Evolutionary conservation across 208 protist genomes (phyloP), one percentile per base, ranked within the genome.

Genomic region (Trypanosomatidae sp.): DNA sequence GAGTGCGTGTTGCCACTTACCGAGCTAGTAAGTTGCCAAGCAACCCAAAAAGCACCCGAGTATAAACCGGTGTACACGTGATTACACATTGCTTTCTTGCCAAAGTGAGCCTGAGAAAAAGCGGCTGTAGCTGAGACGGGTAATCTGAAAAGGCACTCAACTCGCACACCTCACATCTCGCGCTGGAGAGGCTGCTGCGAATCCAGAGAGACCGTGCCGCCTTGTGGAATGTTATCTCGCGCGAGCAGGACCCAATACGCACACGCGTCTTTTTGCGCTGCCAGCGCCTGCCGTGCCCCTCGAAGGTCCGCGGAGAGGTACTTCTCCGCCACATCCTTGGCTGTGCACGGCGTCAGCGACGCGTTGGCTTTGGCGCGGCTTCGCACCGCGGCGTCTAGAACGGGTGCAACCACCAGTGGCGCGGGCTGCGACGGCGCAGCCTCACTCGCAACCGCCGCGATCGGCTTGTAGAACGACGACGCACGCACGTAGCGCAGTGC

Each of bases 281-380:
- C 3, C 22, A 84, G 56, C 5, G 59, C 59, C 69, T 84, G 80
- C 7, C 80, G 70, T 10, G 68, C 80, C 30, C 80, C 80, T 8
- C 55, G 56, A 10, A 84, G n/a, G 71, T 66, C 75, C 33, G 41
- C 50, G 12, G 19, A 25, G 58, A 77, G 62, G 62, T 74, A 74
- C 33, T 52, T 66, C 64, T 73, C 55, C 64, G 13, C 50, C 25
- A 79, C 69, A 8, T 46, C 62, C 68, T 74, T 84, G 41, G 67
- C 70, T 5, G 69, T 79, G 47, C 53, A 60, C 5, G 52, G 15
- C 30, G 52, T 50, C 19, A 79, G 64, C 43, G 62, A 7, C 10
- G 41, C 49, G 12, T 72, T 73, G 7, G 43, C n/a, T 6, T 58
- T 56, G 28, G 6, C 15, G 2, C 19, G 19, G 43, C 62, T 67